A percentile compares a stretch with the other conserved stretches of the same genome.
phyloP scores from a whole-genome alignment of 2,329 filamentous ascomycete species.

The Colletotrichum brevisporum region DNA sequence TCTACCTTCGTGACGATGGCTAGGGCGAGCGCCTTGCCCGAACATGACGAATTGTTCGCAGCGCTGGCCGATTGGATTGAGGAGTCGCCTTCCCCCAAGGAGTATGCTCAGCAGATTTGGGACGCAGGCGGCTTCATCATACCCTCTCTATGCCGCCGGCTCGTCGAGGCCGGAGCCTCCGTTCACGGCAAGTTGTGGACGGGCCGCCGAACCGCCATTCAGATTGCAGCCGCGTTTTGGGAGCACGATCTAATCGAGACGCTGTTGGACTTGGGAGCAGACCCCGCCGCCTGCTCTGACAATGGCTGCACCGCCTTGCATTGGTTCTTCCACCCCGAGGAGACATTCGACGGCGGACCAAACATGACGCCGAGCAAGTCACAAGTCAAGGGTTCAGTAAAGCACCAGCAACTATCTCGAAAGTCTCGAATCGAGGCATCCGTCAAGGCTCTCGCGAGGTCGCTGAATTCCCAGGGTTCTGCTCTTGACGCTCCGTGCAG shows the following conservation, averaged over 20 bases:
- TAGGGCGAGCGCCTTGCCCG: background rate
- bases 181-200: slow-evolving; percentile 3
- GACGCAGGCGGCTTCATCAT: slow-evolving; percentile 7
- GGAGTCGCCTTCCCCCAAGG: background rate
- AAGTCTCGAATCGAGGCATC: background rate
- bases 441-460: background rate
- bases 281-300: background rate
- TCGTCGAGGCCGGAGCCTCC: background rate
- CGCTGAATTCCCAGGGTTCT: background rate
- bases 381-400: background rate
- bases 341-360: slow-evolving; percentile 53
- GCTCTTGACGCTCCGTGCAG: background rate
- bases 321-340: slow-evolving; percentile 80
- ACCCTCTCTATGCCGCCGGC: background rate
- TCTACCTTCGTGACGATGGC: background rate
- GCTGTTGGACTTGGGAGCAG: background rate
- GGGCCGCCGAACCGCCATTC: background rate
- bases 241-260: background rate
- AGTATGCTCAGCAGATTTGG: background rate
- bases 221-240: slow-evolving; percentile 8
- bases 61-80: background rate
- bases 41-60: background rate
- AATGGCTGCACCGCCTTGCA: slow-evolving; percentile 8
- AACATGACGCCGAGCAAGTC: background rate
- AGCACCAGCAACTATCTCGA: background rate